These are phyloP conservation scores for Aspergillus campestris DNA, from an alignment of 495 filamentous ascomycete genomes.

Conservation along the genomic window DNA sequence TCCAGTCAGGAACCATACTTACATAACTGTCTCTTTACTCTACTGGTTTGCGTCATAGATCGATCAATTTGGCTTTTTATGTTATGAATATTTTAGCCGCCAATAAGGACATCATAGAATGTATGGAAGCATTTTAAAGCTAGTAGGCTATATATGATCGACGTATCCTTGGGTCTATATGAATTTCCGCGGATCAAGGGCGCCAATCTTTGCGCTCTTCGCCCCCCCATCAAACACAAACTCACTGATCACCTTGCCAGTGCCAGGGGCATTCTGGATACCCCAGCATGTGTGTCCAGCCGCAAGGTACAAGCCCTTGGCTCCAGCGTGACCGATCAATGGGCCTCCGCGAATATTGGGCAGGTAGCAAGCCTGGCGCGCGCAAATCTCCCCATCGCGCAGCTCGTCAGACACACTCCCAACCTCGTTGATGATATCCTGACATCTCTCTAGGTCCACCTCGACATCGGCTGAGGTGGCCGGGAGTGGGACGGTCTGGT, in stretches of 20 bases:
- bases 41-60: no score
- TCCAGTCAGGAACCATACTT: constrained; percentile 3
- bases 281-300: constrained; percentile 96
- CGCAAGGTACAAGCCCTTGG: constrained; percentile 73
- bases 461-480: constrained; percentile 67
- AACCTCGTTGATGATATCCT: constrained; percentile 82
- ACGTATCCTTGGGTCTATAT: constrained; percentile 17
- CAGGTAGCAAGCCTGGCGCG: constrained; percentile 87
- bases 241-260: constrained; percentile 81
- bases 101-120: no score
- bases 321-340: constrained; percentile 65
- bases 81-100: no score
- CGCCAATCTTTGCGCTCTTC: constrained; percentile 63
- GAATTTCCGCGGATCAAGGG: constrained; percentile 58
- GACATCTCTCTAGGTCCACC: constrained; percentile 67
- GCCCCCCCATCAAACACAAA: constrained; percentile 74
- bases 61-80: no score
- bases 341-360: constrained; percentile 71
- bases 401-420: constrained; percentile 68
- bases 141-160: constrained; percentile 4
- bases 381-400: constrained; percentile 65
- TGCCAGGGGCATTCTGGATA: constrained; percentile 91
- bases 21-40: no score
- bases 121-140: no score
- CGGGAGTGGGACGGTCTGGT: constrained; percentile 66